These are phyloP conservation scores for Zygoascus biomembranicola DNA, from an alignment of 805 yeast species.

Conservation along the genomic window DNA sequence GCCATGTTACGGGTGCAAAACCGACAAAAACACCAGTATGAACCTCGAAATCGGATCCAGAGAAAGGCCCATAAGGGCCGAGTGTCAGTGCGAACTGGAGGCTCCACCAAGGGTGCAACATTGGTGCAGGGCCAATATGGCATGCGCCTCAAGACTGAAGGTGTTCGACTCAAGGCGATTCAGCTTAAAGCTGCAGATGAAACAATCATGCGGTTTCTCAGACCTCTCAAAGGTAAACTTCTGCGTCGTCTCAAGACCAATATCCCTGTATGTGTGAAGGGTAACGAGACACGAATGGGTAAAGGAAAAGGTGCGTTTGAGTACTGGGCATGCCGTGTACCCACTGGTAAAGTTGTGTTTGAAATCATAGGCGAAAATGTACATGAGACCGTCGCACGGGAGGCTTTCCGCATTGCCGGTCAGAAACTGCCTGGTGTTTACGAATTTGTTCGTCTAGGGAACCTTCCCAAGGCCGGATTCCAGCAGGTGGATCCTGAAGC, in stretches of 20 bases:
- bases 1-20: conserved; percentile 13
- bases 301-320: conserved; percentile 98
- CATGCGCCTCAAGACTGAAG: conserved; percentile 80
- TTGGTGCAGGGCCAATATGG: conserved; percentile 79
- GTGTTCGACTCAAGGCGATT: conserved; percentile 73
- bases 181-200: conserved; percentile 89
- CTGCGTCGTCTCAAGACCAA: conserved; percentile 78
- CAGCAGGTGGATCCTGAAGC: conserved; percentile 39
- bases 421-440: conserved; percentile 87
- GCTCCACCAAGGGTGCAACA: conserved; percentile 81
- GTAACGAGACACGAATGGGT: conserved; percentile 99
- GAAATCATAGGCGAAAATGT: conserved; percentile 69
- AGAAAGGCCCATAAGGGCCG: conserved; percentile 85
- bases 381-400: conserved; percentile 85
- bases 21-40: conserved; percentile 25
- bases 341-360: conserved; percentile 87
- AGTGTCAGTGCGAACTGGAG: conserved; percentile 90
- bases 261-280: conserved; percentile 89
- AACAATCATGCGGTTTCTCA: conserved; percentile 72
- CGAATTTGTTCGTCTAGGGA: conserved; percentile 64
- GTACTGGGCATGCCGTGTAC: conserved; percentile 94
- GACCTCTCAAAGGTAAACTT: conserved; percentile 57
- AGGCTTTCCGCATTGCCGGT: conserved; percentile 81
- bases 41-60: conserved; percentile 49
- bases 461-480: conserved; percentile 66